These are phyloP conservation scores for Monosporozyma aerobia DNA, from an alignment of 805 yeast genomes.

Conservation along the genomic window DNA sequence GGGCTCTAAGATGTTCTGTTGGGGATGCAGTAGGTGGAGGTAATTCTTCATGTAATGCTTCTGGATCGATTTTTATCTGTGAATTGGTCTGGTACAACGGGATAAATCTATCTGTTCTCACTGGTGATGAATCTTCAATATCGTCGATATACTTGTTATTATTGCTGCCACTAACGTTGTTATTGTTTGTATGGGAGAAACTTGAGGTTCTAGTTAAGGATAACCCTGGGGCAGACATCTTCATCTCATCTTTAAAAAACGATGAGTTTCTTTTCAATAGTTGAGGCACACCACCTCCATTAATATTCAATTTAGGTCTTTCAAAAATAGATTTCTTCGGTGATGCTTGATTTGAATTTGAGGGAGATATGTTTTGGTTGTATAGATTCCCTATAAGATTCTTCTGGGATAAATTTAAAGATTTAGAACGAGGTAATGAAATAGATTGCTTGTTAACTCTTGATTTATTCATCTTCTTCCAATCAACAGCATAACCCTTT, in stretches of 20 bases:
- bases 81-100: conserved; percentile 47
- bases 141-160: not conserved
- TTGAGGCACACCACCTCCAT: conserved; percentile 25
- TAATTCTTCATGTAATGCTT: conserved; percentile 29
- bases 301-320: conserved; percentile 20
- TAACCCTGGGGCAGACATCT: not conserved
- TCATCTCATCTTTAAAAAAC: conserved; percentile 22
- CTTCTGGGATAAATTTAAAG: conserved; percentile 18
- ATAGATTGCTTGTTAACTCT: conserved; percentile 17
- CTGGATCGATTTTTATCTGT: conserved; percentile 21
- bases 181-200: not conserved
- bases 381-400: not conserved
- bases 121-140: not conserved
- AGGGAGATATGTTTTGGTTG: not conserved
- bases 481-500: conserved; percentile 26
- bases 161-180: conserved; percentile 5
- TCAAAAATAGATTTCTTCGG: conserved; percentile 7
- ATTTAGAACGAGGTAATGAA: conserved; percentile 16
- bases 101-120: conserved; percentile 48
- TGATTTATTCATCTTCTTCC: conserved; percentile 11
- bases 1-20: conserved; percentile 35
- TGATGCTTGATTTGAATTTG: not conserved
- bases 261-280: conserved; percentile 27
- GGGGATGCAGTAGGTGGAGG: conserved; percentile 43
- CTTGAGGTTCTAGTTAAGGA: conserved; percentile 8